Evolutionary conservation across 1,284 basidiomycete species (phyloP), one percentile per base, ranked within the genome.

Genomic region (Phellinidium pouzarii): DNA sequence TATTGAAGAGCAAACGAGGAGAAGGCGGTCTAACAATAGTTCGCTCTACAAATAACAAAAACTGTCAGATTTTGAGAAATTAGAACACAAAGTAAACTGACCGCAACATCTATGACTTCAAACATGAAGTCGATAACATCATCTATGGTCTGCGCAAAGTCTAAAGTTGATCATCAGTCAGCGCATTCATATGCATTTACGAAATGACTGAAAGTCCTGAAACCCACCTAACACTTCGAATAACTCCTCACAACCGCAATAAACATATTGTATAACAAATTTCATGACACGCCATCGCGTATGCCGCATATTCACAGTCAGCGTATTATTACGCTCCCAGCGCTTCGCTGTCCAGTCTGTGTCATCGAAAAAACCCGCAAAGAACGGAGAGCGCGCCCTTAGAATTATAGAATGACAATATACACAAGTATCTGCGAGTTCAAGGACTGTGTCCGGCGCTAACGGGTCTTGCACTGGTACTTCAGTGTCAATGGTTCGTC

Each of bases 121-220:
- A 95, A 92, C 64, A 94, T 77, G 60, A 94, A 91, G 59, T 94
- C 90, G 55, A 98, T 68, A 45, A 91, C 75, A 43, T 88, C 82
- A 58, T 98, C 92, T 8, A 84, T 69, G 0, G 79, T 80, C 34
- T 77, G 68, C 25, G 83, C 65, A 58, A 76, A 85, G 56, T 87
- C 87, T 87, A 60, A 14, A n/a, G 38, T 11, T 12, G 7, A 31
- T 31, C 12, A n/a, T 40, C 37, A 11, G 3, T 3, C 19, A 3
- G 8, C 4, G 37, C n/a, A n/a, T n/a, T 40, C 37, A 40, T 7
- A 2, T n/a, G 22, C 31, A 22, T 25, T 26, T 22, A 45, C 25
- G 40, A n/a, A 53, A 43, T 38, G 44, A 41, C 17, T 50, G n/a
- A 7, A 55, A 57, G 17, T 36, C 40, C 17, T 17, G 31, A 19